A percentile compares a stretch with the other conserved stretches of the same genome.
Evolutionary conservation across 2,329 filamentous ascomycete genomes (phyloP).

Genomic region (Cladosporium halotolerans): DNA sequence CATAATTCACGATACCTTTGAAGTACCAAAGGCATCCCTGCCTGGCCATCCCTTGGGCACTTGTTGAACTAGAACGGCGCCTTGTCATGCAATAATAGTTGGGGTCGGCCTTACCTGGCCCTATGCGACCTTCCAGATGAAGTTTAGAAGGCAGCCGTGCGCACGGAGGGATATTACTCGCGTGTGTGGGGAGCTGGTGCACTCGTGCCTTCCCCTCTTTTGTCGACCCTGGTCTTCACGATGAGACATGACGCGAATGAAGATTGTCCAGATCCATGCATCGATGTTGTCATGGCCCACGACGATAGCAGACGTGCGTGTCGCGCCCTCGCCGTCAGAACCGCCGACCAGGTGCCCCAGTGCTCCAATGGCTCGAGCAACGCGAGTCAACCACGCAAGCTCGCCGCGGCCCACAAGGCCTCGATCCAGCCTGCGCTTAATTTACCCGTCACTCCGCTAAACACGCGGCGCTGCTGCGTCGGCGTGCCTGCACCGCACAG

Average conservation of each 20-base stretch:
- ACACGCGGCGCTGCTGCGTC: background rate
- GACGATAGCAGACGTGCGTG: no score
- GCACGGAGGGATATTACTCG: background rate
- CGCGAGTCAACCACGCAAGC: background rate
- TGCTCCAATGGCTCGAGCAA: background rate
- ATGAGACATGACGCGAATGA: background rate
- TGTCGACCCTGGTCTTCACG: background rate
- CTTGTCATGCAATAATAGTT: no score
- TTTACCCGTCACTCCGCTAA: conserved; percentile 6
- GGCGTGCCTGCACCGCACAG: background rate
- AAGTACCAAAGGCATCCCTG: no score
- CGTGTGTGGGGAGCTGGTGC: background rate
- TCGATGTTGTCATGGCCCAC: no score
- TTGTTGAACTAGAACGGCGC: no score
- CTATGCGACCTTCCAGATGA: conserved; percentile 9
- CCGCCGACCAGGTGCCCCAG: background rate
- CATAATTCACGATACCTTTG: no score
- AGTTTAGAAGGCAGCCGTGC: conserved; percentile 1
- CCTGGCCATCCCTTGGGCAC: no score
- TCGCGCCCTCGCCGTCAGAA: no score
- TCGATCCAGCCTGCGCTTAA: conserved; percentile 4
- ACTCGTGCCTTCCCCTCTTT: background rate
- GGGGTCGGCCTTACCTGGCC: background rate
- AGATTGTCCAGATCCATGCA: background rate
- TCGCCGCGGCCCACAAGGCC: conserved; percentile 2